phyloP scores from a whole-genome alignment of 202 grass and related monocot species.

The Panicum hallii region DNA sequence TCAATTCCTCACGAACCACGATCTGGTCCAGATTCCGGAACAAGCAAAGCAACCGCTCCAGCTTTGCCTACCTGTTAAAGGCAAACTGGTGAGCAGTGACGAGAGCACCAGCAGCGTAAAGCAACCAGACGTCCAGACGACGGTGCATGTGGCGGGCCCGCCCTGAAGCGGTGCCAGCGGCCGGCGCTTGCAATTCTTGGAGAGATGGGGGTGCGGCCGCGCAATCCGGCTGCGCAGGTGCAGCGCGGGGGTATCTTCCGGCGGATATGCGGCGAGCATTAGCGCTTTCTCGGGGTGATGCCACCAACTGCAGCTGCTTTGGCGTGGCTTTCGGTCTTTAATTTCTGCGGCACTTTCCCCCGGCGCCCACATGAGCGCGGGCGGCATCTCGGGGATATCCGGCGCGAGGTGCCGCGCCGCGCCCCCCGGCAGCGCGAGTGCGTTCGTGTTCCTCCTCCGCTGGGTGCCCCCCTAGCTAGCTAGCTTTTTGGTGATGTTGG shows the following conservation, averaged over 20 bases:
- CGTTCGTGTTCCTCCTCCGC: constrained; percentile 37
- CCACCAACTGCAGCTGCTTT: constrained; percentile 59
- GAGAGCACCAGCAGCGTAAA: neutral
- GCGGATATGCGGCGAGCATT: constrained; percentile 68
- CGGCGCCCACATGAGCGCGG: constrained; percentile 37
- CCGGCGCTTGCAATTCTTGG: neutral
- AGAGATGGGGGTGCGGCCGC: neutral
- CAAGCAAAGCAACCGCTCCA: neutral
- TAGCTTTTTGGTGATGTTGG: neutral
- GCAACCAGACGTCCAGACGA: neutral
- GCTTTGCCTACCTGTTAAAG: neutral
- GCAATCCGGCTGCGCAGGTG: neutral
- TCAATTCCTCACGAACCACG: neutral
- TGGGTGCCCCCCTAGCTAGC: neutral
- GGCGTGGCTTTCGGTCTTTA: constrained; percentile 38
- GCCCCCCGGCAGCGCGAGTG: constrained; percentile 10
- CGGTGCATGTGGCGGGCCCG: neutral
- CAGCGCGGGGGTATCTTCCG: constrained; percentile 44
- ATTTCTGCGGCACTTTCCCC: constrained; percentile 40
- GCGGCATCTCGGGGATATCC: constrained; percentile 73
- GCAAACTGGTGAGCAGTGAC: neutral
- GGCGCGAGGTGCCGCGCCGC: constrained; percentile 24
- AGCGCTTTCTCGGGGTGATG: constrained; percentile 53
- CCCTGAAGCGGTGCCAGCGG: neutral
- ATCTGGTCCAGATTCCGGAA: neutral